Percentiles rank a stretch among this genome's conserved stretches.
phyloP scores from a whole-genome alignment of 2,329 filamentous ascomycete genomes.

The Nemania sp. region DNA sequence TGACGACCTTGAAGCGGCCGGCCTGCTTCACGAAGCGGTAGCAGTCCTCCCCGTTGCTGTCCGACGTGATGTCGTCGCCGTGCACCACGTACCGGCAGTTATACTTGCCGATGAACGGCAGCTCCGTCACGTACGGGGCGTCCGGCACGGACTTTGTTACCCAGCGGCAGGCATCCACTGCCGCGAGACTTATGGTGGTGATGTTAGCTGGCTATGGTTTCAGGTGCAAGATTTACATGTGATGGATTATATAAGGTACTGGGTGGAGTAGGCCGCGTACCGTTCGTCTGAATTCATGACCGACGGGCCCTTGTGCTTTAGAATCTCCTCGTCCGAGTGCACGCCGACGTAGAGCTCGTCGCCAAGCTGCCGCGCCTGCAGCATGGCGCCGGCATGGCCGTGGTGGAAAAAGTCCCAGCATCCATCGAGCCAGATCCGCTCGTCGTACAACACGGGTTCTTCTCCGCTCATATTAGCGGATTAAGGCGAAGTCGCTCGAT shows the following conservation, averaged over 20 bases:
- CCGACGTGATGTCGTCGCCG: constrained; percentile 95
- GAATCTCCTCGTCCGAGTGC: constrained; percentile 92
- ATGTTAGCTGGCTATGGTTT: constrained; percentile 29
- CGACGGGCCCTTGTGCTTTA: constrained; percentile 96
- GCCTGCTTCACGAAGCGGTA: constrained; percentile 97
- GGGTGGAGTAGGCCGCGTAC: constrained; percentile 44
- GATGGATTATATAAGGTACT: not conserved
- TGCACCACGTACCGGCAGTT: constrained; percentile 96
- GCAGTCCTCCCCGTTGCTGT: constrained; percentile 91
- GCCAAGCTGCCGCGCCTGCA: constrained; percentile 91
- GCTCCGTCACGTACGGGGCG: constrained; percentile 91
- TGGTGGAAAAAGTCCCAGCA: constrained; percentile 99
- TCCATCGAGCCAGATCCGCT: constrained; percentile 95
- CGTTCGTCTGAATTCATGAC: constrained; percentile 95
- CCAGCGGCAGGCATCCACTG: constrained; percentile 95
- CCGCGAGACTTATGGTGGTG: constrained; percentile 65
- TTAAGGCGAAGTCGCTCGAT: too few relatives aligned
- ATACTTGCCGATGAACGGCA: constrained; percentile 93
- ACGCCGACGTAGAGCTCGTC: constrained; percentile 88
- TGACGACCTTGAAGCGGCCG: constrained; percentile 92
- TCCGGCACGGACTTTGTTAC: constrained; percentile 79
- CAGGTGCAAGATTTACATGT: not conserved
- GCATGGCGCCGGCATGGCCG: constrained; percentile 94
- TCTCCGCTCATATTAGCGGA: constrained; percentile 16
- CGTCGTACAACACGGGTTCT: constrained; percentile 57